A percentile compares a stretch with the other conserved stretches of the same genome.
These are phyloP conservation scores for Pichia sp. DNA, from an alignment of 1,139 yeast species.

Conservation along the genomic window DNA sequence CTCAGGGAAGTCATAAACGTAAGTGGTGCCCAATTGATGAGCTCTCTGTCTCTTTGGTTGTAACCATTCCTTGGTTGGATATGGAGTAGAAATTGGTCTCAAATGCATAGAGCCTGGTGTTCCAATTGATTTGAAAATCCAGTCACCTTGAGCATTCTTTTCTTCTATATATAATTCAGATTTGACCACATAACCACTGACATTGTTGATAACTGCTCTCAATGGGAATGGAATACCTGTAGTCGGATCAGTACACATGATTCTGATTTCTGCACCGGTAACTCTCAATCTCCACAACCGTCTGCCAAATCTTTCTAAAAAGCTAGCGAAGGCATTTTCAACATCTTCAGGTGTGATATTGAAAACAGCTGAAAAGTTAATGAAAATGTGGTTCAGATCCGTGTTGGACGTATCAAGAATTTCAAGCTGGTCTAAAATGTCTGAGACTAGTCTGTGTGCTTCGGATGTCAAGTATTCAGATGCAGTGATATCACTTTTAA, in stretches of 20 bases:
- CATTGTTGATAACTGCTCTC: slow-evolving; percentile 93
- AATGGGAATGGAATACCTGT: slow-evolving; percentile 91
- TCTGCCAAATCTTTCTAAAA: slow-evolving; percentile 95
- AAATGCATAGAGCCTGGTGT: slow-evolving; percentile 95
- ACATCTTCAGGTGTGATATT: slow-evolving; percentile 93
- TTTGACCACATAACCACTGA: slow-evolving; percentile 94
- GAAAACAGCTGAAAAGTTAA: slow-evolving; percentile 92
- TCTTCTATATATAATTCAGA: slow-evolving; percentile 93
- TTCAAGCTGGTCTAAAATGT: slow-evolving; percentile 90
- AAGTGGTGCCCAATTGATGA: slow-evolving; percentile 96
- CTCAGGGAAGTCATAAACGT: slow-evolving; percentile 98
- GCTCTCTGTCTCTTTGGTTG: slow-evolving; percentile 99
- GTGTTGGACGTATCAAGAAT: slow-evolving; percentile 92
- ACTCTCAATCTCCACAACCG: slow-evolving; percentile 95
- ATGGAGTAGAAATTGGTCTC: slow-evolving; percentile 92
- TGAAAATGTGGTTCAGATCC: slow-evolving; percentile 93
- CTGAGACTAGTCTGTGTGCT: slow-evolving; percentile 93
- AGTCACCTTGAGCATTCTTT: slow-evolving; percentile 85
- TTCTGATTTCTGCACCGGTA: slow-evolving; percentile 95
- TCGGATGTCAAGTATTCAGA: slow-evolving; percentile 93
- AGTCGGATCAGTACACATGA: slow-evolving; percentile 84
- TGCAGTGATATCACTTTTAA: slow-evolving; percentile 86
- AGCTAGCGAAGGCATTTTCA: slow-evolving; percentile 95
- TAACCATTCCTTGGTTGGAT: slow-evolving; percentile 94
- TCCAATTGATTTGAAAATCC: slow-evolving; percentile 95